Base-by-base conservation (phyloP, 2,329 filamentous ascomycete species). In the Aaosphaeria pasadenensis region DNA sequence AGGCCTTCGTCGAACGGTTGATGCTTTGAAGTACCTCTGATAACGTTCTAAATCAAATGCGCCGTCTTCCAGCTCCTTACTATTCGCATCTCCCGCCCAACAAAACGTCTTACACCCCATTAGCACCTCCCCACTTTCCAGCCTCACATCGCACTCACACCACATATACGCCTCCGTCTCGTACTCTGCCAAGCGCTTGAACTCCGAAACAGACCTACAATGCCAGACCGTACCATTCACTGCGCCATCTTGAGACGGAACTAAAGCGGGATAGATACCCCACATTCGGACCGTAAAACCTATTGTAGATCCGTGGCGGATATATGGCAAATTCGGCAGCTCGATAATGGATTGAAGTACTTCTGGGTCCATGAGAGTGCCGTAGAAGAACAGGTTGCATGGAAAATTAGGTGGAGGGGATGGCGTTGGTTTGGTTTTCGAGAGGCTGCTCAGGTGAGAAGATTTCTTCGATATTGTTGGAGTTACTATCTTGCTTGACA, bases 321-420 rank as follows among this genome's bases (percentile, higher is more conserved):
- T n/a, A 9, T n/a, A 9, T 9, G 33, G 33, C 9, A 4, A n/a
- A 9, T 44, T 49, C 52, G 52, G 40, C n/a, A 67, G 57, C 13
- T 47, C 31, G 44, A 66, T 55, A 31, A 69, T 51, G 44, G 57
- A 49, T 50, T 58, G 54, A 33, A 69, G 55, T 42, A 66, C 58
- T 51, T 60, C 53, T 24, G 62, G 49, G 45, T 67, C 66, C 56
- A 64, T 66, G 3, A 68, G 53, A 29, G 60, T 58, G 40, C 65
- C 64, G 38, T 69, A 67, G 53, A 69, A 59, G 43, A 69, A 67
- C 52, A 67, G 55, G 44, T 62, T 42, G 35, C 52, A 62, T 29
- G 53, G 58, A 41, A 53, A 47, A 43, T 64, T 66, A 38, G 49
- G 43, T 46, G 28, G 41, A 36, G 33, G 2, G 9, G 33, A 36